Evolutionary conservation across 2,329 filamentous ascomycete species (phyloP).

Genomic region (Hymenoscyphus repandus): DNA sequence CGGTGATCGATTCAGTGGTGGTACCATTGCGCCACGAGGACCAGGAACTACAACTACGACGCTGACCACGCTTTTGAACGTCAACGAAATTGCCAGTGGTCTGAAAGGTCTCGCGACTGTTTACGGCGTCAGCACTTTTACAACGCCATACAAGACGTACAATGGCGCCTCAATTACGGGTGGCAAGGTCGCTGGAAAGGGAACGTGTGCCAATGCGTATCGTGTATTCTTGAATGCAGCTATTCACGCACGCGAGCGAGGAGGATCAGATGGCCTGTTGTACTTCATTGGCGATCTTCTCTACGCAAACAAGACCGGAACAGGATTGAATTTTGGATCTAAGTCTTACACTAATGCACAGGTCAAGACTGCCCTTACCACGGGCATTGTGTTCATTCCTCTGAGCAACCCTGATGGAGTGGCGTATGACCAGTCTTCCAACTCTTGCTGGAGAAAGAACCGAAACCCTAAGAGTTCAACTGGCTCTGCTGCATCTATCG

Average conservation of each 20-base stretch:
- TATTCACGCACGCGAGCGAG: slow-evolving; percentile 54
- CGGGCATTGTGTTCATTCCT: slow-evolving; percentile 49
- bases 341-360: slow-evolving; percentile 47
- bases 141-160: slow-evolving; percentile 39
- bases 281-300: slow-evolving; percentile 55
- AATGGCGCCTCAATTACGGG: slow-evolving; percentile 36
- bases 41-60: slow-evolving; percentile 36
- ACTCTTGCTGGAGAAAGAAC: slow-evolving; percentile 52
- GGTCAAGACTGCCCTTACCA: slow-evolving; percentile 45
- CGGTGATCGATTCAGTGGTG: slow-evolving; percentile 39
- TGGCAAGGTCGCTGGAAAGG: slow-evolving; percentile 39
- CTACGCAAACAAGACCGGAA: slow-evolving; percentile 43
- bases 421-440: slow-evolving; percentile 44
- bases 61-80: slow-evolving; percentile 37
- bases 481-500: slow-evolving; percentile 32
- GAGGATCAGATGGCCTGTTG: slow-evolving; percentile 49
- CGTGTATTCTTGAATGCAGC: slow-evolving; percentile 48
- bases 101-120: slow-evolving; percentile 36
- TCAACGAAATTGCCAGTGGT: slow-evolving; percentile 37
- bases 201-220: slow-evolving; percentile 38
- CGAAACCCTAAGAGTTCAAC: slow-evolving; percentile 40
- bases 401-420: slow-evolving; percentile 51
- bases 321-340: slow-evolving; percentile 46
- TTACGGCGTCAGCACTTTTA: slow-evolving; percentile 37
- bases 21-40: slow-evolving; percentile 37